Percentiles rank a stretch among this genome's conserved stretches.
These are phyloP conservation scores for Eremothecium cymbalariae DNA, from an alignment of 1,139 yeast species.

Conservation along the genomic window DNA sequence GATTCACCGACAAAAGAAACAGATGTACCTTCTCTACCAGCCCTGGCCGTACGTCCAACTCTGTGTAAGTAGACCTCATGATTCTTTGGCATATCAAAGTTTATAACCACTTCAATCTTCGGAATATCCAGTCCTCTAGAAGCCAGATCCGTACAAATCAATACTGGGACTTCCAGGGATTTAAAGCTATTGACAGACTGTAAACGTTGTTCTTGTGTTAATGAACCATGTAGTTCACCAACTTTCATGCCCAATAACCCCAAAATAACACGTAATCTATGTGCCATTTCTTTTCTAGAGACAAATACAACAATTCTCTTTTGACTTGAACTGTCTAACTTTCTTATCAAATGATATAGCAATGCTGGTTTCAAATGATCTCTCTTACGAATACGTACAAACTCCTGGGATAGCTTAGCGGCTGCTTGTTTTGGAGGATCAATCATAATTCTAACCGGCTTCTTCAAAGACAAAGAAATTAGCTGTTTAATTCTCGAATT, in stretches of 20 bases:
- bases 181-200: slow-evolving; percentile 76
- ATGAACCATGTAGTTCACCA: slow-evolving; percentile 88
- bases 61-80: slow-evolving; percentile 90
- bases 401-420: slow-evolving; percentile 77
- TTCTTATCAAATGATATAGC: slow-evolving; percentile 59
- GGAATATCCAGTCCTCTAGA: slow-evolving; percentile 99
- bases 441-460: slow-evolving; percentile 91
- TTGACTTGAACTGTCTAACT: slow-evolving; percentile 51
- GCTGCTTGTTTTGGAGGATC: slow-evolving; percentile 96
- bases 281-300: slow-evolving; percentile 84
- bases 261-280: slow-evolving; percentile 69
- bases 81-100: slow-evolving; percentile 91
- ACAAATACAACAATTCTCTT: slow-evolving; percentile 83
- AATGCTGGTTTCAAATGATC: slow-evolving; percentile 78
- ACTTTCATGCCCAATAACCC: slow-evolving; percentile 84
- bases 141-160: slow-evolving; percentile 94
- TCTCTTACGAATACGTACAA: slow-evolving; percentile 87
- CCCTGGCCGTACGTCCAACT: slow-evolving; percentile 99
- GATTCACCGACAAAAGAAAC: slow-evolving; percentile 92
- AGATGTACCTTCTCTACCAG: slow-evolving; percentile 91
- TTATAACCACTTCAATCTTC: slow-evolving; percentile 86
- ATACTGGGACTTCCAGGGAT: slow-evolving; percentile 70
- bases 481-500: slow-evolving; percentile 83
- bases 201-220: slow-evolving; percentile 92
- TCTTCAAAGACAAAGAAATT: slow-evolving; percentile 76